A percentile compares a stretch with the other conserved stretches of the same genome.
phyloP scores from a whole-genome alignment of 352 stramenopile genomes.

The Phytopythium ostracodes region DNA sequence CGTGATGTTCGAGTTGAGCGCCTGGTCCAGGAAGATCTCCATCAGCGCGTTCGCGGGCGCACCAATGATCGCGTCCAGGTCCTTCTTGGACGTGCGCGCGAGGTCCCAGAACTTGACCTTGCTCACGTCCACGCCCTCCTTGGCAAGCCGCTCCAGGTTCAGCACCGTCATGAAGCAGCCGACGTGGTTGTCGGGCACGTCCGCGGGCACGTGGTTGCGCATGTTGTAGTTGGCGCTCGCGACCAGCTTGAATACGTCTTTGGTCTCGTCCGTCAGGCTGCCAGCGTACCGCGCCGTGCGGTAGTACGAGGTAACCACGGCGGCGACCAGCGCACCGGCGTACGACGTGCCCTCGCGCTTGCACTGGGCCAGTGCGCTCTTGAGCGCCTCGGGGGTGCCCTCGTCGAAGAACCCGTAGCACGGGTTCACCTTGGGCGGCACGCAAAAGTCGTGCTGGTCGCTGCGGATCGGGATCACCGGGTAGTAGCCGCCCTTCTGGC shows the following conservation, averaged over 20 bases:
- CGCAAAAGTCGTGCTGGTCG: slow-evolving; percentile 46
- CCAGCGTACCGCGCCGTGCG: slow-evolving; percentile 22
- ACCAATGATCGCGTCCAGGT: slow-evolving; percentile 46
- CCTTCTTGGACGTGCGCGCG: slow-evolving; percentile 23
- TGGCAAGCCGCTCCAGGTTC: slow-evolving; percentile 28
- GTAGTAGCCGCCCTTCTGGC: slow-evolving; percentile 1
- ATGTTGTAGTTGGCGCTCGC: slow-evolving; percentile 43
- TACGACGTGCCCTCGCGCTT: slow-evolving; percentile 38
- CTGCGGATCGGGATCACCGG: background rate
- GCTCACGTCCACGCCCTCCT: slow-evolving; percentile 29
- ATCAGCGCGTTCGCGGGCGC: slow-evolving; percentile 29
- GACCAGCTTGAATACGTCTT: slow-evolving; percentile 14
- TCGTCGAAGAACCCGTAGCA: slow-evolving; percentile 36
- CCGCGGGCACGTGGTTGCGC: slow-evolving; percentile 22
- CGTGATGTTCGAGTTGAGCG: slow-evolving; percentile 21
- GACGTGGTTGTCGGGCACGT: slow-evolving; percentile 24
- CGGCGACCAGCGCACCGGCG: slow-evolving; percentile 37
- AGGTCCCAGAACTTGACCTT: slow-evolving; percentile 52
- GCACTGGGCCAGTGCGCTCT: slow-evolving; percentile 31
- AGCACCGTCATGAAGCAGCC: slow-evolving; percentile 45
- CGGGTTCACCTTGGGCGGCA: slow-evolving; percentile 31
- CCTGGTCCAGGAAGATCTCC: slow-evolving; percentile 29
- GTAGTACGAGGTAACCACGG: slow-evolving; percentile 44
- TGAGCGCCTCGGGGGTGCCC: slow-evolving; percentile 36
- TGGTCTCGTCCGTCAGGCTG: slow-evolving; percentile 17